Conservation (phyloP, 1,139 yeast species). For the Ogataea hybrid region DNA sequence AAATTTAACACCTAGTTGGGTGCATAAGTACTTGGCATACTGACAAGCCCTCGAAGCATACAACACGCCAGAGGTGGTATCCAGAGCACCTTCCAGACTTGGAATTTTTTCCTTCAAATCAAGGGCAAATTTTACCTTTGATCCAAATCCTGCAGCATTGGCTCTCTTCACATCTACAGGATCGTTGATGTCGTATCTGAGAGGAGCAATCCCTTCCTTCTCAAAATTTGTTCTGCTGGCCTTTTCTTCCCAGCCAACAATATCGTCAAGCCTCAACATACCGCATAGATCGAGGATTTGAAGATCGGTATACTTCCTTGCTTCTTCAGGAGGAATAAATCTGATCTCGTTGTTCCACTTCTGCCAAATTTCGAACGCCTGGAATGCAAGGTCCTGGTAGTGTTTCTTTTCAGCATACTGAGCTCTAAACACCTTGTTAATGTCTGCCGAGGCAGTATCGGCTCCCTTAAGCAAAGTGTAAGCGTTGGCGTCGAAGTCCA, state of each 20-base stretch:
- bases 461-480: slow-evolving; percentile 35
- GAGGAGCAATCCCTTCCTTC: slow-evolving; percentile 31
- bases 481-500: slow-evolving; percentile 31
- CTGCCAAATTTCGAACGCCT: slow-evolving; percentile 36
- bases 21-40: slow-evolving; percentile 31
- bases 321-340: slow-evolving; percentile 25
- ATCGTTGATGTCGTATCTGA: slow-evolving; percentile 34
- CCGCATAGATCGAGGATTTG: slow-evolving; percentile 32
- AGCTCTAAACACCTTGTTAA: slow-evolving; percentile 40
- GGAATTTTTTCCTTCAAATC: slow-evolving; percentile 21
- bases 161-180: slow-evolving; percentile 33
- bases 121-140: slow-evolving; percentile 25
- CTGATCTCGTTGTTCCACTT: slow-evolving; percentile 33
- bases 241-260: slow-evolving; percentile 27
- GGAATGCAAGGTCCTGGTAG: slow-evolving; percentile 39
- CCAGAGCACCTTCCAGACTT: slow-evolving; percentile 33
- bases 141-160: slow-evolving; percentile 29
- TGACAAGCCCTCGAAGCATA: slow-evolving; percentile 38
- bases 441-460: slow-evolving; percentile 42
- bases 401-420: slow-evolving; percentile 37
- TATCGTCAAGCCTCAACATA: slow-evolving; percentile 31
- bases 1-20: slow-evolving; percentile 34
- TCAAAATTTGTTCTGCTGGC: slow-evolving; percentile 30
- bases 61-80: slow-evolving; percentile 38
- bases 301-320: slow-evolving; percentile 25